A percentile compares a stretch with the other conserved stretches of the same genome.
phyloP scores from a whole-genome alignment of 2,329 filamentous ascomycete species.

The Hysterium pulicare region DNA sequence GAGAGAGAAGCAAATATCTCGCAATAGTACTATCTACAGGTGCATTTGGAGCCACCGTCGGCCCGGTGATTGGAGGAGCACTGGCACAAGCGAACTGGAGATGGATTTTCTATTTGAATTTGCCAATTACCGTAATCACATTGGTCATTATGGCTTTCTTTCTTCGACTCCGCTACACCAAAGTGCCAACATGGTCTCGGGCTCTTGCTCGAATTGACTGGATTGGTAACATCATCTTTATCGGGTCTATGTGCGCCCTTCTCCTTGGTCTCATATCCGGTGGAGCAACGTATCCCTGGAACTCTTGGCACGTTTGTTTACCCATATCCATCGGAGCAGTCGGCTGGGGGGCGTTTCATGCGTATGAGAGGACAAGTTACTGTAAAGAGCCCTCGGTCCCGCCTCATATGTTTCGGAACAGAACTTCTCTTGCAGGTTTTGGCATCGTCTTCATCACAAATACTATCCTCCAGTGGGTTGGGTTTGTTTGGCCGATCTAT shows the following conservation, averaged over 20 bases:
- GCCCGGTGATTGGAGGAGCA: slow-evolving; percentile 17
- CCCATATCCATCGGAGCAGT: slow-evolving; percentile 41
- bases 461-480: slow-evolving; percentile 31
- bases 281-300: slow-evolving; percentile 40
- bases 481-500: slow-evolving; percentile 45
- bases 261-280: slow-evolving; percentile 43
- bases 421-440: background rate
- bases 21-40: too few relatives aligned
- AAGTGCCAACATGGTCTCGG: background rate
- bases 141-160: slow-evolving; percentile 21
- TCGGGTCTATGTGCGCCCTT: slow-evolving; percentile 32
- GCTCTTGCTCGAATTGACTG: slow-evolving; percentile 31
- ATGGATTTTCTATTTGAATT: slow-evolving; percentile 34
- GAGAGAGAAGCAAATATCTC: too few relatives aligned
- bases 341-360: slow-evolving; percentile 30
- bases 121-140: slow-evolving; percentile 28
- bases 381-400: background rate
- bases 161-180: slow-evolving; percentile 15
- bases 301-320: slow-evolving; percentile 32
- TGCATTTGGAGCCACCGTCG: background rate
- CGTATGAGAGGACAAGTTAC: slow-evolving; percentile 26
- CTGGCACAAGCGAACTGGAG: slow-evolving; percentile 12
- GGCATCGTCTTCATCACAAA: background rate
- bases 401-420: background rate
- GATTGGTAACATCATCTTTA: slow-evolving; percentile 41